Evolutionary conservation across 257 asterid species (phyloP).

Genomic region (Plantago elongata): DNA sequence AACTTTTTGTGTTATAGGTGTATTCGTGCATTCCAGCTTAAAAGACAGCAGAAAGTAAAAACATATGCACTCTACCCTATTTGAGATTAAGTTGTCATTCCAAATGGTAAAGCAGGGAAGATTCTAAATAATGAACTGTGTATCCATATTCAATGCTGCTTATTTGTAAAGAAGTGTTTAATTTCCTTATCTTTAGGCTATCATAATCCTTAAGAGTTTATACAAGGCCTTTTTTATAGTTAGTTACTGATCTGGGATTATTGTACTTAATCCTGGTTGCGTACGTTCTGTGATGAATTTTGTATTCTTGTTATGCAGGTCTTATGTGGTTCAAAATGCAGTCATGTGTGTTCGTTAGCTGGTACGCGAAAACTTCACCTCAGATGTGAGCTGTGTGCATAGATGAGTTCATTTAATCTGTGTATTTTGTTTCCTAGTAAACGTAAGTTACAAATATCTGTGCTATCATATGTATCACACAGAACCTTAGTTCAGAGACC

Average conservation of each 20-base stretch:
- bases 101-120: too few relatives aligned
- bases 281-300: background rate
- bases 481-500: slow-evolving; percentile 30
- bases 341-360: slow-evolving; percentile 13
- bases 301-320: background rate
- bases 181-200: too few relatives aligned
- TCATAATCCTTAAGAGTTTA: too few relatives aligned
- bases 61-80: too few relatives aligned
- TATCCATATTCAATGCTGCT: too few relatives aligned
- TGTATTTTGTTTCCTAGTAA: slow-evolving; percentile 11
- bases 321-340: slow-evolving; percentile 20
- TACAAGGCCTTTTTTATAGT: too few relatives aligned
- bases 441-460: background rate
- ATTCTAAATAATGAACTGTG: too few relatives aligned
- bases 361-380: background rate
- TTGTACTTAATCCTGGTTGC: background rate
- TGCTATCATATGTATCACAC: slow-evolving; percentile 23
- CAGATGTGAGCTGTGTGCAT: slow-evolving; percentile 26
- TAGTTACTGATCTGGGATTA: background rate
- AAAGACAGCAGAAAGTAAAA: too few relatives aligned
- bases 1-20: too few relatives aligned
- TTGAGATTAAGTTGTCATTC: too few relatives aligned
- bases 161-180: too few relatives aligned
- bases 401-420: background rate
- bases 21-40: too few relatives aligned